Conservation (phyloP, 257 asterid genomes). For the Primulina eburnea region DNA sequence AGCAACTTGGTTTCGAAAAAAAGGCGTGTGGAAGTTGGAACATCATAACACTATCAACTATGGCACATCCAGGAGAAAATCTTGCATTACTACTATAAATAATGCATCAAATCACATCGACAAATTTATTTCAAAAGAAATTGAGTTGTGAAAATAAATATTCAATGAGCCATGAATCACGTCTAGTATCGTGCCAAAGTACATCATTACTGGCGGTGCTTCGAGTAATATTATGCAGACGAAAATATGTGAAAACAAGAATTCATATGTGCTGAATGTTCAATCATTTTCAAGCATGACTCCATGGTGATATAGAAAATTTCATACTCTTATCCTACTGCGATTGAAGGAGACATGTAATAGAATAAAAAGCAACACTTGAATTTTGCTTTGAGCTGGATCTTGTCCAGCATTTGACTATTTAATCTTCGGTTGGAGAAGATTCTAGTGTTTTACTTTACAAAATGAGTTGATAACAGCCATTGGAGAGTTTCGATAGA, state of each 20-base stretch:
- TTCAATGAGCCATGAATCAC: not conserved
- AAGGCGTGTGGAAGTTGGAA: not conserved
- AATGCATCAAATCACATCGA: not conserved
- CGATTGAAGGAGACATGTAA: not conserved
- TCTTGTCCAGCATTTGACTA: not conserved
- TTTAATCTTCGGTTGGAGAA: not conserved
- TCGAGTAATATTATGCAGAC: not conserved
- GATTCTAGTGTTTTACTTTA: not conserved
- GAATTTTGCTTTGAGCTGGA: slow-evolving; percentile 6
- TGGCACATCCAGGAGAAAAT: not conserved
- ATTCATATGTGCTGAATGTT: not conserved
- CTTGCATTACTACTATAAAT: too few species aligned
- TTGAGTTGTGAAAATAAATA: not conserved
- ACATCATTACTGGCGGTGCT: not conserved
- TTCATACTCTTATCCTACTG: not conserved
- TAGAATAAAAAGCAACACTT: not conserved
- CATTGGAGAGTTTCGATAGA: not conserved
- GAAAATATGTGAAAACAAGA: not conserved
- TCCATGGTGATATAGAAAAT: not conserved
- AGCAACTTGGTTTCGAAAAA: not conserved
- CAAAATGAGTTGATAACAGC: slow-evolving; percentile 7
- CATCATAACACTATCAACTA: not conserved
- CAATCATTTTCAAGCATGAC: not conserved
- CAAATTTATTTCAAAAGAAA: not conserved
- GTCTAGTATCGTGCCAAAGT: not conserved